Evolutionary conservation across 2,329 filamentous ascomycete genomes (phyloP), one percentile per base, ranked within the genome.

Genomic region (Pseudopyrenochaeta lycopersici): DNA sequence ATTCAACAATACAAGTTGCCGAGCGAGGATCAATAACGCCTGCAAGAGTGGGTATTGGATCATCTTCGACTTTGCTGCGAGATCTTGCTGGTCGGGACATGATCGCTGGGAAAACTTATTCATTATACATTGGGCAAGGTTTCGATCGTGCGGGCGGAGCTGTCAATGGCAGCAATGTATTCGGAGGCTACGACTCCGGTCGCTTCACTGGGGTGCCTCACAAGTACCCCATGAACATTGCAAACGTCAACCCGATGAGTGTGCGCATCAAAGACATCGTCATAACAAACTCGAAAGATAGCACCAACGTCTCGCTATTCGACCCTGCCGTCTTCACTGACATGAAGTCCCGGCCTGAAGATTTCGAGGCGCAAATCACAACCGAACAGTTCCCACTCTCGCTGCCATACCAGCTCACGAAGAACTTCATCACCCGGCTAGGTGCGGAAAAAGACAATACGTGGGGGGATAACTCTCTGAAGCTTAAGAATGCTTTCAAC

Each of bases 171-270:
- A 77, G 73, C 52, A 75, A 78, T 32, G 72, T 73, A 2, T 76
- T 79, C 32, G 78, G 78, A n/a, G 78, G 78, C 18, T 80, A 76
- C 54, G 78, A 80, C 56, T 73, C 76, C 11, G 76, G 76, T 20
- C 75, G 78, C 17, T 78, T 80, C 54, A 70, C 66, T 1, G 76
- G 73, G 29, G 58, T 57, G 0, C 67, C 73, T 1, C 65, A 76
- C 54, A 67, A 63, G 43, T 72, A 73, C 61, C 38, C 58, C 10
- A 76, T 73, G 70, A 71, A 71, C 42, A 57, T 60, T 6, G 52
- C 58, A 3, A 64, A 66, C 21, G 39, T 64, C 7, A 75, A 75
- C 31, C 71, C 76, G 2, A 72, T 80, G 62, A 72, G 65, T 31
- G 70, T 80, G 10, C 68, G 60, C 9, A 74, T 80, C 50, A 72